A percentile compares a stretch with the other conserved stretches of the same genome.
phyloP scores from a whole-genome alignment of 306 rosid genomes.

The Rosa lucieae region DNA sequence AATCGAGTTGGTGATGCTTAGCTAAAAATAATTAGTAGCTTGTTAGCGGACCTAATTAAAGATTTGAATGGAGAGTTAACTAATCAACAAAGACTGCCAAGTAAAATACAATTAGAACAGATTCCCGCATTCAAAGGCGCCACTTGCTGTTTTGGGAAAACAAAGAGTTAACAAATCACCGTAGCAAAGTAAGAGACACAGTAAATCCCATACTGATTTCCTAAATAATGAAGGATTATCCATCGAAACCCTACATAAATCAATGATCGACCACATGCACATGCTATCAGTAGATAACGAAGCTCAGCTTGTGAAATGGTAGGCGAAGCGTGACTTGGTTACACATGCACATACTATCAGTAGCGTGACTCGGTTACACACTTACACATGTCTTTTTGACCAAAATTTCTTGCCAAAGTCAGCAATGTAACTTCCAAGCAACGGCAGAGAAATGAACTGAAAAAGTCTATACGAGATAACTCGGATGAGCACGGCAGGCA shows the following conservation, averaged over 20 bases:
- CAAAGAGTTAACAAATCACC: not conserved
- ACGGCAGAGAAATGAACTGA: not conserved
- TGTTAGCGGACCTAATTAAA: too few species aligned
- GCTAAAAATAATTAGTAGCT: not conserved
- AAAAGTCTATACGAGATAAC: not conserved
- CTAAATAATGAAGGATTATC: not conserved
- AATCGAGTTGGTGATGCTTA: not conserved
- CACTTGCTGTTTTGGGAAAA: not conserved
- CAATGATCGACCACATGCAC: not conserved
- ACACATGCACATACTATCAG: not conserved
- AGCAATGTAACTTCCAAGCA: too few species aligned
- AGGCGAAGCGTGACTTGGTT: not conserved
- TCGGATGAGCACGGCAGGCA: not conserved
- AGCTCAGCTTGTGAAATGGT: not conserved
- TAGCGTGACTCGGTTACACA: not conserved
- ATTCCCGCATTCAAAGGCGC: not conserved
- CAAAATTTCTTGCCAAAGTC: not conserved
- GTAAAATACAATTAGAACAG: not conserved
- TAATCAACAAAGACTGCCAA: not conserved
- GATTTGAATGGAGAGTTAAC: not conserved
- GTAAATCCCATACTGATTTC: not conserved
- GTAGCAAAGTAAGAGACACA: not conserved
- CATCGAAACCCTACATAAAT: not conserved
- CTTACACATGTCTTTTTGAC: not conserved
- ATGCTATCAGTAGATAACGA: not conserved